Conservation (phyloP, 805 yeast genomes). For the Torulaspora gathmanii region DNA sequence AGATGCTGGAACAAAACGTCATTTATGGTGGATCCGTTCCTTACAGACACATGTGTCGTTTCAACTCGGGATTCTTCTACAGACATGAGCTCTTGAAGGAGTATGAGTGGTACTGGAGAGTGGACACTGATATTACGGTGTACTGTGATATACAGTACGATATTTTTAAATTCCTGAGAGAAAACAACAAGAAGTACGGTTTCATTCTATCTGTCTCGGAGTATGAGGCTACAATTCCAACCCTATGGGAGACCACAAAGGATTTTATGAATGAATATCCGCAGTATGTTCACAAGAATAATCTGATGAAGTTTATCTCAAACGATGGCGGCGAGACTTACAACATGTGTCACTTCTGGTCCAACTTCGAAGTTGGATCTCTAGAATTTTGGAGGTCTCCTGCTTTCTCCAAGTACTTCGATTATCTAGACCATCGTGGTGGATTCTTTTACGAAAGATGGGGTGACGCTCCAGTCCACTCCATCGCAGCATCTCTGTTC, state of each 20-base stretch:
- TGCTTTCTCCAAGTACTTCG: slow-evolving; percentile 55
- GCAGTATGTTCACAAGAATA: slow-evolving; percentile 40
- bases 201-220: slow-evolving; percentile 65
- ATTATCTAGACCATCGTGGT: slow-evolving; percentile 59
- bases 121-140: slow-evolving; percentile 62
- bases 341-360: slow-evolving; percentile 79
- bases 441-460: slow-evolving; percentile 85
- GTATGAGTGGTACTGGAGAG: slow-evolving; percentile 73
- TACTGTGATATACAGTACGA: slow-evolving; percentile 61
- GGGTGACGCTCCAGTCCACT: slow-evolving; percentile 94
- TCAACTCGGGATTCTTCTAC: slow-evolving; percentile 53
- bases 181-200: slow-evolving; percentile 55
- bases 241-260: slow-evolving; percentile 53
- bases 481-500: slow-evolving; percentile 65
- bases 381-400: slow-evolving; percentile 60
- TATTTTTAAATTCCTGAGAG: slow-evolving; percentile 55
- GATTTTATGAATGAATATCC: slow-evolving; percentile 46
- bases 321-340: slow-evolving; percentile 59
- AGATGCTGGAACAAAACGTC: slow-evolving; percentile 43
- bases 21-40: slow-evolving; percentile 56
- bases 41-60: slow-evolving; percentile 65
- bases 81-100: slow-evolving; percentile 51
- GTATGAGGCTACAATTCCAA: slow-evolving; percentile 53
- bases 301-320: slow-evolving; percentile 58
- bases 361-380: slow-evolving; percentile 72